Evolutionary conservation across 148 eudicot genomes (phyloP), one percentile per base, ranked within the genome.

Genomic region (Camellia granthamiana): DNA sequence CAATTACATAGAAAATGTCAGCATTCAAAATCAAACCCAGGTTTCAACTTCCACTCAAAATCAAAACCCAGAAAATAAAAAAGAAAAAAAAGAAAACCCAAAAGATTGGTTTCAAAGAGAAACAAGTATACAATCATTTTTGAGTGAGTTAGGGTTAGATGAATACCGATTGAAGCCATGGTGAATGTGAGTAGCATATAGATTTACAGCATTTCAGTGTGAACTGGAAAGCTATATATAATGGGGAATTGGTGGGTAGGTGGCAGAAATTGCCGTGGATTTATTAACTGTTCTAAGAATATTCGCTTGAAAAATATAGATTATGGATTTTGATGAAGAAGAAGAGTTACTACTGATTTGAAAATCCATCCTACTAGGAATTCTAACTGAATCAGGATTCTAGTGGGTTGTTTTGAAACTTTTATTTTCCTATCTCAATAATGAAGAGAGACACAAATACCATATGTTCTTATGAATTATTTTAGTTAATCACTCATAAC

Each of bases 101-200:
- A 30, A 30, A 70, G 10, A 72, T 46, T 21, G 60, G 43, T 15
- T 5, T 6, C 60, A 51, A 72, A 49, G 59, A 19, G 41, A 72
- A 72, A 49, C 75, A 72, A 72, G 0, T 70, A 46, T 19, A 70
- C 38, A 18, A 70, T 70, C 56, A 47, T 21, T 7, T 18, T 3
- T 0, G 7, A 19, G 19, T 12, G 60, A 72, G 43, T 21, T 52
- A 49, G 75, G 2, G 16, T 21, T 15, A 4, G 8, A 72, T 72
- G 75, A 16, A 21, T 72, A 72, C 75, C 59, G 15, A 72, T 21
- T 52, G 60, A 72, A 72, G 75, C 75, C 75, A 72, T 72, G 9
- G 42, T 52, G 38, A 30, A 30, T 30, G 38, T 30, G 38, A 30
- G 38, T 30, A 30, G 38, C 38, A 1, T 30, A 30, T 30, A 1